These are phyloP conservation scores for Populus tremula DNA, from an alignment of 345 rosid species.

Conservation along the genomic window DNA sequence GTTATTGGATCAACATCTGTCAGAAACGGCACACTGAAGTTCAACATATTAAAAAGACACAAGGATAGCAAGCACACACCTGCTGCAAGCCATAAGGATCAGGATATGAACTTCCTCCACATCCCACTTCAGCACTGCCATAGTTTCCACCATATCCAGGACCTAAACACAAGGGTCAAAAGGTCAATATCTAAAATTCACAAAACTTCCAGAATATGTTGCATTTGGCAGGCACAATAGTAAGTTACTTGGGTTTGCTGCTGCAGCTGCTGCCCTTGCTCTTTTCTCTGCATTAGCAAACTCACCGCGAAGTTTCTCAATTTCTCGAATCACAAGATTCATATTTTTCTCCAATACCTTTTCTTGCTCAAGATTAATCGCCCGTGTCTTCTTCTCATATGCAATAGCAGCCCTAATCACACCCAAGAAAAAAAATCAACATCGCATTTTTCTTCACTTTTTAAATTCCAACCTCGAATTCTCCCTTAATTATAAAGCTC, in stretches of 20 bases:
- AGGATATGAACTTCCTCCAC: slow-evolving; percentile 34
- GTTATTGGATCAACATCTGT: not conserved
- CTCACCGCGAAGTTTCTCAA: slow-evolving; percentile 46
- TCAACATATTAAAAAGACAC: not conserved
- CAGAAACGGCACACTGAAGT: not conserved
- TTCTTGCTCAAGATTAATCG: slow-evolving; percentile 60
- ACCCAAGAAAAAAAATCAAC: not conserved
- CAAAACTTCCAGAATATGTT: not conserved
- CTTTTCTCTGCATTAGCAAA: slow-evolving; percentile 49
- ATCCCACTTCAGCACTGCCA: slow-evolving; percentile 37
- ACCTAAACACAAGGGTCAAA: slow-evolving; percentile 24
- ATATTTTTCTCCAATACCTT: slow-evolving; percentile 61
- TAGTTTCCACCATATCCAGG: slow-evolving; percentile 42
- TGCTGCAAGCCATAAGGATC: slow-evolving; percentile 44
- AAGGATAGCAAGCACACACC: slow-evolving; percentile 27
- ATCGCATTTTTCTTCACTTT: not conserved
- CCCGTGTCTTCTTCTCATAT: slow-evolving; percentile 64
- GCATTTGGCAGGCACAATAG: not conserved
- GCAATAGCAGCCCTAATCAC: slow-evolving; percentile 64
- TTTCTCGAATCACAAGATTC: slow-evolving; percentile 41
- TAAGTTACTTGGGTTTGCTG: slow-evolving; percentile 47
- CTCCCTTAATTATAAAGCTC: not conserved
- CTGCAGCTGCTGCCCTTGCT: slow-evolving; percentile 42
- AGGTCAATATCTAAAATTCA: not conserved
- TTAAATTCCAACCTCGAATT: not conserved